Base-by-base conservation (phyloP, 192 early-diverging fungal species). In the Lobosporangium transversale region DNA sequence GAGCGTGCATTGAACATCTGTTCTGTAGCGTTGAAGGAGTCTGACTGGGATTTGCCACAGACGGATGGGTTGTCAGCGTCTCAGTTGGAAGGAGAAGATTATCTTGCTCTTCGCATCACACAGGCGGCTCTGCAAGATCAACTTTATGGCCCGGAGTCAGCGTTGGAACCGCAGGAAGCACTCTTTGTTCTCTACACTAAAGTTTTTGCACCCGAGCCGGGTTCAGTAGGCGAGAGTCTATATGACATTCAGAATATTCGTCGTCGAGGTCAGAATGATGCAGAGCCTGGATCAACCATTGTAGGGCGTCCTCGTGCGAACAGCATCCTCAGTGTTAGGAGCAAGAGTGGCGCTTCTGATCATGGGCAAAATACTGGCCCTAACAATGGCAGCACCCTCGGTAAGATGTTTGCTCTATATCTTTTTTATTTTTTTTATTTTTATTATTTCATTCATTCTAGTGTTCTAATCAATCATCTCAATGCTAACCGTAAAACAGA, bases 141-240 rank as follows among this genome's bases (percentile, higher is more conserved):
- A 14, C 55, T 81, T 20, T 62, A 82, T 44, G 89, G 91, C 23
- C 78, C 84, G 2, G 86, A 87, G 26, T 69, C 81, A 0, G 75
- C 81, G 0, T 58, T 93, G 18, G 78, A 87, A 40, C 79, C 73
- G 10, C 87, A 89, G 35, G 82, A 87, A 58, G 80, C 58, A 2
- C 57, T 93, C 53, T 93, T 93, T 79, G 68, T 80, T 7, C 80
- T 90, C 2, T 93, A 89, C 68, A 87, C 87, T 0, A 84, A 78
- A 32, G 68, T 87, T 0, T 83, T 78, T 53, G 64, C 82, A 6
- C 51, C 79, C 18, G 79, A 84, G 10, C 60, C 61, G 15, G 40
- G 56, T 8, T 68, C 74, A 0, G 51, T 62, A 5, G 66, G 51
- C 30, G 74, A 63, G n/a, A 71, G 62, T 7, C 21, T 75, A n/a